Conservation (phyloP, 1,139 yeast species). For the Yamadazyma jaroonii region DNA sequence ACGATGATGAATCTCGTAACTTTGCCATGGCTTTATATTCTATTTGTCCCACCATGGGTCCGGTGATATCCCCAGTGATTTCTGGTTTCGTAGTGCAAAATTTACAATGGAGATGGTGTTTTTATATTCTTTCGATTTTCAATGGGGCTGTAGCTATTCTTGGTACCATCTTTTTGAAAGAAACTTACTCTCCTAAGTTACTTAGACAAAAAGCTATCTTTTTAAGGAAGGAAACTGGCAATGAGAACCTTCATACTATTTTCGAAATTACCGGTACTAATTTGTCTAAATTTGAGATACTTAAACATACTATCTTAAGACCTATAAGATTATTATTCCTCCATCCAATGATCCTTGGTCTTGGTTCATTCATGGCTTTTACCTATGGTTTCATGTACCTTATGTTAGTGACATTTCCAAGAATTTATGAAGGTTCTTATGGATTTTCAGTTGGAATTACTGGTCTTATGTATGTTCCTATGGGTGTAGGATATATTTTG, state of each 20-base stretch:
- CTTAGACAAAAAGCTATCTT: slow-evolving; percentile 44
- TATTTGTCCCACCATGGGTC: slow-evolving; percentile 51
- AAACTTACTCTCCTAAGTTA: slow-evolving; percentile 59
- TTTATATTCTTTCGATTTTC: slow-evolving; percentile 56
- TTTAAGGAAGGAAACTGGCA: slow-evolving; percentile 52
- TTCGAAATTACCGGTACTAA: slow-evolving; percentile 41
- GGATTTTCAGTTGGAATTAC: slow-evolving; percentile 48
- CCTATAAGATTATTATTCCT: slow-evolving; percentile 51
- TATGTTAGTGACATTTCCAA: slow-evolving; percentile 57
- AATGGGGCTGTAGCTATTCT: slow-evolving; percentile 46
- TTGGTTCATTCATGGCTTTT: slow-evolving; percentile 63
- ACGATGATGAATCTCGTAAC: slow-evolving; percentile 49
- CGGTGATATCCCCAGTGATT: slow-evolving; percentile 34
- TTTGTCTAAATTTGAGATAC: slow-evolving; percentile 23
- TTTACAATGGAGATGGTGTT: slow-evolving; percentile 57
- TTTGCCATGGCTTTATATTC: slow-evolving; percentile 60
- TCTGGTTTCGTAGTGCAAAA: slow-evolving; percentile 26
- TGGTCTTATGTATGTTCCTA: slow-evolving; percentile 56
- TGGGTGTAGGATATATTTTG: slow-evolving; percentile 49
- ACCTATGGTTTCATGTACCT: slow-evolving; percentile 63
- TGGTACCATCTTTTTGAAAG: slow-evolving; percentile 46
- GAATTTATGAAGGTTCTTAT: slow-evolving; percentile 45
- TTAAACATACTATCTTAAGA: slow-evolving; percentile 42
- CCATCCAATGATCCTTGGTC: slow-evolving; percentile 63
- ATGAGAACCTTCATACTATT: slow-evolving; percentile 53